Conservation (phyloP, 2,329 filamentous ascomycete species). For the Scleromitrula shiraiana region DNA sequence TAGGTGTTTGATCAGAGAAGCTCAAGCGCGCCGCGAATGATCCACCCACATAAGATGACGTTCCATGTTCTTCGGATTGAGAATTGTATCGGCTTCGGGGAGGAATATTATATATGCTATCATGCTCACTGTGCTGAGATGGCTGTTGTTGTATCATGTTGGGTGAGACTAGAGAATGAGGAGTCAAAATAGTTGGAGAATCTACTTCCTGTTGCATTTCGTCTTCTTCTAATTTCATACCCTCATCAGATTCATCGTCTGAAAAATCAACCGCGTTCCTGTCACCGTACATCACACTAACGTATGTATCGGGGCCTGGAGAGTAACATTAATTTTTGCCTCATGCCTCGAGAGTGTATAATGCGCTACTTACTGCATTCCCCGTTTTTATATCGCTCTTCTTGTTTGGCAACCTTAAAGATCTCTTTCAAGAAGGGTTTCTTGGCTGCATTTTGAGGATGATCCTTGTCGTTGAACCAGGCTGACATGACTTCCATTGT, state of each 20-base stretch:
- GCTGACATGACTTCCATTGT: constrained; percentile 49
- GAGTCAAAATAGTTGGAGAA: constrained; percentile 15
- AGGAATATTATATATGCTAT: constrained; percentile 5
- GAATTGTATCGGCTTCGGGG: constrained; percentile 6
- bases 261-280: constrained; percentile 12
- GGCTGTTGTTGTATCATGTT: constrained; percentile 11
- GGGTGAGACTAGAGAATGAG: background rate
- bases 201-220: constrained; percentile 18
- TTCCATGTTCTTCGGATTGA: background rate
- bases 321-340: background rate
- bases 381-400: constrained; percentile 47
- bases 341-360: background rate
- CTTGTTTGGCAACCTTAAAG: constrained; percentile 49
- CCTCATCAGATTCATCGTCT: constrained; percentile 17
- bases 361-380: constrained; percentile 44
- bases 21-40: constrained; percentile 9
- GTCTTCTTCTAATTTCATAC: constrained; percentile 19
- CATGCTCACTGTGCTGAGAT: constrained; percentile 12
- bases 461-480: constrained; percentile 51
- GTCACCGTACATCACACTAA: constrained; percentile 21
- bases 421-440: constrained; percentile 50
- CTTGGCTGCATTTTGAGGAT: constrained; percentile 46
- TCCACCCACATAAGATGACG: background rate
- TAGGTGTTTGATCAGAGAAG: constrained; percentile 14
- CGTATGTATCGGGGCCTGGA: constrained; percentile 13